Conservation (phyloP, 2,329 filamentous ascomycete species). For the Penicillium sp. region DNA sequence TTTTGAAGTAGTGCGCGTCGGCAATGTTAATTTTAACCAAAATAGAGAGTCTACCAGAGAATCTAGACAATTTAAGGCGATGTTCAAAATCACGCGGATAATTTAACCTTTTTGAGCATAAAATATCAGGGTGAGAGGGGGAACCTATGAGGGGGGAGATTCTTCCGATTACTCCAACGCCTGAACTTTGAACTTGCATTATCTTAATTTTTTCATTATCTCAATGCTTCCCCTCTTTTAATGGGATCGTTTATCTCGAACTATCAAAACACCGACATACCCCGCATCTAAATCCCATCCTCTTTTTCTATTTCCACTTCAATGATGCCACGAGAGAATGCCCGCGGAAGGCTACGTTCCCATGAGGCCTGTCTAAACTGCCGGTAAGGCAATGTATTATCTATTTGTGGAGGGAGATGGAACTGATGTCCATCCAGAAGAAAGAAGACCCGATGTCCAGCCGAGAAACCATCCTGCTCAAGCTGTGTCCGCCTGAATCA, state of each 20-base stretch:
- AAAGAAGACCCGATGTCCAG: slow-evolving; percentile 54
- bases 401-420: not conserved
- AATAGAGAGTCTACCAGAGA: too few relatives aligned
- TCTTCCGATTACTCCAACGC: not conserved
- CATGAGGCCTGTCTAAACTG: slow-evolving; percentile 46
- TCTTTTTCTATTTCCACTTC: not conserved
- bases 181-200: not conserved
- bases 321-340: slow-evolving; percentile 31
- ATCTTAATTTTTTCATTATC: not conserved
- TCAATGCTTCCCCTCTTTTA: not conserved
- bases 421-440: slow-evolving; percentile 33
- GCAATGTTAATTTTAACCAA: not conserved
- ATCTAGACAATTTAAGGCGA: too few relatives aligned
- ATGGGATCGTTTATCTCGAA: not conserved
- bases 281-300: not conserved
- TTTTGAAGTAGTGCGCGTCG: not conserved
- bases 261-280: not conserved
- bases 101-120: slow-evolving; percentile 16
- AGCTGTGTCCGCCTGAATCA: slow-evolving; percentile 52
- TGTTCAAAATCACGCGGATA: not conserved
- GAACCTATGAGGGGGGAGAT: not conserved
- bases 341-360: slow-evolving; percentile 33
- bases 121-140: not conserved
- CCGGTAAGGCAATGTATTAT: slow-evolving; percentile 38
- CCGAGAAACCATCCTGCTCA: slow-evolving; percentile 53